Evolutionary conservation across 352 stramenopile species (phyloP).

Genomic region (Phytophthora pini): DNA sequence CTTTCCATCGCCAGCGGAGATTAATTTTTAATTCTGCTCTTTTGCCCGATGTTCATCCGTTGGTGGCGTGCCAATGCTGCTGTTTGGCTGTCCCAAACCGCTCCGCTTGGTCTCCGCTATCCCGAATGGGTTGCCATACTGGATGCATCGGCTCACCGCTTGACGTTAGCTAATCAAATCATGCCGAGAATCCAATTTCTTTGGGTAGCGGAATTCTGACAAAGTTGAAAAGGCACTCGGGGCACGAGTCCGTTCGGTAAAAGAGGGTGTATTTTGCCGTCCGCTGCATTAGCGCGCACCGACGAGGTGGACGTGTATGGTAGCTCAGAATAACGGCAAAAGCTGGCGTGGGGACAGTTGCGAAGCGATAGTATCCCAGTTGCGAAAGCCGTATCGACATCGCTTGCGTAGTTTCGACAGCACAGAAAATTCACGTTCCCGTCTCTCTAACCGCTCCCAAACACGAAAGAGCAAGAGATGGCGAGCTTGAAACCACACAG

Average conservation of each 20-base stretch:
- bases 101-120: background rate
- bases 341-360: background rate
- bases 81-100: background rate
- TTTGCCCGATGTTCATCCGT: background rate
- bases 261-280: background rate
- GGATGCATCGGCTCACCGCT: background rate
- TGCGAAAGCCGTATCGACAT: background rate
- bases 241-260: background rate
- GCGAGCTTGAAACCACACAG: background rate
- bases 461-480: background rate
- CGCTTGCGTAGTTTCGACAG: background rate
- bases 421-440: background rate
- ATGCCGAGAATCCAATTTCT: constrained; percentile 6
- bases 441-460: background rate
- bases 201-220: background rate
- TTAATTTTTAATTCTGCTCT: constrained; percentile 10
- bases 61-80: constrained; percentile 7
- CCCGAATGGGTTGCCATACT: background rate
- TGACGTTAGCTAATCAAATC: constrained; percentile 13
- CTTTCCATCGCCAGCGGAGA: constrained; percentile 8
- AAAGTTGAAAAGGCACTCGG: constrained; percentile 1
- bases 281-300: background rate
- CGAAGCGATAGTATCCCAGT: background rate
- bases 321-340: background rate
- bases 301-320: too few relatives aligned